Evolutionary conservation across 371 early-diverging fungal species (phyloP), one percentile per base, ranked within the genome.

Genomic region (Mucor irregularis): DNA sequence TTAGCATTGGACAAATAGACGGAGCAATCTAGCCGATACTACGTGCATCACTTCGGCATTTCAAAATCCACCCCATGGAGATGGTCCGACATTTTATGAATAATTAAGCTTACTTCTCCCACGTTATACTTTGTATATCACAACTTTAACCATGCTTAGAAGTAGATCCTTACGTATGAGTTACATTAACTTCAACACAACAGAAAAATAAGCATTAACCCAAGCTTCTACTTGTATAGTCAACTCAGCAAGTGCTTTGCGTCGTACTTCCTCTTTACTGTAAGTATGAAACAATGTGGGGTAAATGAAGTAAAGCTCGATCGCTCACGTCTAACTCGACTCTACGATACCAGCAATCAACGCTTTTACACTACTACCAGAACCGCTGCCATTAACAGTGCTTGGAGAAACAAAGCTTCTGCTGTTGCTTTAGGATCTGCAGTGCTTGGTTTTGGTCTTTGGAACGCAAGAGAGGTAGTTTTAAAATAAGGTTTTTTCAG

Each of bases 371-470:
- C 55, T 24, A 55, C 58, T n/a, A 21, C 56, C 8, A 44, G 50
- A 35, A 35, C 46, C 13, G 30, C 47, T 28, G 25, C 29, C 7
- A 22, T 21, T 7, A 64, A 49, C 39, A 54, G 28, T 22, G 39
- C 43, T 19, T 64, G 60, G 59, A 64, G 52, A 55, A 59, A 52
- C n/a, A 54, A 50, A 46, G 56, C 51, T 13, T 44, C 48, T 31
- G 30, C 47, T 46, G 60, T 43, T 29, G 49, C 54, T 42, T 19
- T 51, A n/a, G 49, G 50, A 19, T 17, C 53, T 21, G 56, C 65
- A 21, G 44, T 33, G 25, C 13, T 65, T 11, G 61, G 33, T n/a
- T 46, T 60, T 30, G 22, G 47, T 25, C 24, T 46, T 17, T 54
- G 19, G n/a, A 56, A 48, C 22, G 43, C 56, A 2, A 52, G 60